A percentile compares a stretch with the other conserved stretches of the same genome.
phyloP scores from a whole-genome alignment of 2,329 filamentous ascomycete genomes.

The Phyllosticta ampelicida region DNA sequence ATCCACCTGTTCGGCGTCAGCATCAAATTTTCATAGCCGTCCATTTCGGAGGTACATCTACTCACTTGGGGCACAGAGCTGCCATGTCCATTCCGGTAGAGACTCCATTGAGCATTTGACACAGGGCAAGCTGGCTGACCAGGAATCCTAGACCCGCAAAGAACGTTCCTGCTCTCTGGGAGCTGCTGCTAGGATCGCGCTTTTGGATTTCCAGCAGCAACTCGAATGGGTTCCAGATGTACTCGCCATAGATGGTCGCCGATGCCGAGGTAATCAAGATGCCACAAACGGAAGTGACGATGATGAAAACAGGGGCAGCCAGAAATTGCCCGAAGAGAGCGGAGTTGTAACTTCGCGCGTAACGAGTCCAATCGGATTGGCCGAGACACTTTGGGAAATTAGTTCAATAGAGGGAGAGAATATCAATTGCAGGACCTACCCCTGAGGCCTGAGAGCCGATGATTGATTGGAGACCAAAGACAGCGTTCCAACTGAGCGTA shows the following conservation, averaged over 20 bases:
- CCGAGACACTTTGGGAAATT: conserved; percentile 23
- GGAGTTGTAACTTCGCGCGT: conserved; percentile 20
- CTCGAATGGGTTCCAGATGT: conserved; percentile 31
- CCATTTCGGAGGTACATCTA: background rate
- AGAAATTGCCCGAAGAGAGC: conserved; percentile 28
- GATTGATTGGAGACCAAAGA: conserved; percentile 36
- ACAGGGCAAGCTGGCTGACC: conserved; percentile 17
- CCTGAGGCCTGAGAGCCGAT: conserved; percentile 32
- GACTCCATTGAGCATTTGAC: conserved; percentile 18
- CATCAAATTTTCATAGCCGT: background rate
- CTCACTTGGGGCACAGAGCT: conserved; percentile 16
- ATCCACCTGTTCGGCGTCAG: conserved; percentile 1
- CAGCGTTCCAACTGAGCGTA: conserved; percentile 34
- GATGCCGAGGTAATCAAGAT: conserved; percentile 34
- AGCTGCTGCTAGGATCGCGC: conserved; percentile 16
- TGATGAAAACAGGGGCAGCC: conserved; percentile 28
- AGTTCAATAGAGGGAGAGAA: too few species aligned
- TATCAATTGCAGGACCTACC: too few species aligned
- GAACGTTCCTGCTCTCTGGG: conserved; percentile 19
- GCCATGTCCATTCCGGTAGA: conserved; percentile 21
- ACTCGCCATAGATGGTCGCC: conserved; percentile 22
- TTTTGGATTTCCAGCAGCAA: conserved; percentile 17
- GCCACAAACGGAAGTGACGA: conserved; percentile 28
- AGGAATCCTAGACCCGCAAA: conserved; percentile 21
- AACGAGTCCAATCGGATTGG: conserved; percentile 36